These are phyloP conservation scores for Polysphondylium violaceum DNA, from an alignment of 78 protist genomes.

Conservation along the genomic window DNA sequence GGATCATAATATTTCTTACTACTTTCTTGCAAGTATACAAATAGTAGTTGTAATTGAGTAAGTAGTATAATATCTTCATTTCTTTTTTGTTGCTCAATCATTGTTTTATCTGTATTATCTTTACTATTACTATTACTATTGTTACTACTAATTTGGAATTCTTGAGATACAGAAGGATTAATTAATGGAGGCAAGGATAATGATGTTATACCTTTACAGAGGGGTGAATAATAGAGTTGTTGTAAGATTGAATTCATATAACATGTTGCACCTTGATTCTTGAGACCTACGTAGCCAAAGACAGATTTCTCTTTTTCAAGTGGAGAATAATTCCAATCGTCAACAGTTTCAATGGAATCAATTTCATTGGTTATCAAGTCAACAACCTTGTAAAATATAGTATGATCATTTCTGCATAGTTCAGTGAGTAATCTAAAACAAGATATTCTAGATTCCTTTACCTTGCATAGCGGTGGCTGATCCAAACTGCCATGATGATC, in stretches of 20 bases:
- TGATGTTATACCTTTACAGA: constrained; percentile 20
- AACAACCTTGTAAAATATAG: constrained; percentile 5
- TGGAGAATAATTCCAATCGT: constrained; percentile 80
- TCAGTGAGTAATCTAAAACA: constrained; percentile 59
- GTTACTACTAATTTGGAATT: constrained; percentile 6
- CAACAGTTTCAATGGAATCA: constrained; percentile 21
- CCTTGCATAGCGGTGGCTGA: constrained; percentile 72
- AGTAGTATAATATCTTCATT: constrained; percentile 42
- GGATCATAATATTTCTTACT: constrained; percentile 72
- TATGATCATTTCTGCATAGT: constrained; percentile 43
- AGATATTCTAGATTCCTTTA: constrained; percentile 29
- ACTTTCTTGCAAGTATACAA: constrained; percentile 84
- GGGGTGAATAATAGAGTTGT: constrained; percentile 81
- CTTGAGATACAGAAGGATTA: not conserved
- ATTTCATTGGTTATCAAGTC: constrained; percentile 48
- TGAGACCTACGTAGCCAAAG: constrained; percentile 88
- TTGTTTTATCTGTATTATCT: not conserved
- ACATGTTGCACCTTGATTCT: constrained; percentile 95
- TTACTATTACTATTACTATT: not conserved
- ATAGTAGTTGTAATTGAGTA: constrained; percentile 88
- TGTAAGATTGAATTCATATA: constrained; percentile 91
- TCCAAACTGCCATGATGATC: constrained; percentile 21
- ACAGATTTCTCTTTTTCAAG: constrained; percentile 70
- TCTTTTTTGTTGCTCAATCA: constrained; percentile 13
- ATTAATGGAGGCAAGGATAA: not conserved